Evolutionary conservation across 2,329 filamentous ascomycete genomes (phyloP).

Genomic region (Stagonosporopsis rhizophila): DNA sequence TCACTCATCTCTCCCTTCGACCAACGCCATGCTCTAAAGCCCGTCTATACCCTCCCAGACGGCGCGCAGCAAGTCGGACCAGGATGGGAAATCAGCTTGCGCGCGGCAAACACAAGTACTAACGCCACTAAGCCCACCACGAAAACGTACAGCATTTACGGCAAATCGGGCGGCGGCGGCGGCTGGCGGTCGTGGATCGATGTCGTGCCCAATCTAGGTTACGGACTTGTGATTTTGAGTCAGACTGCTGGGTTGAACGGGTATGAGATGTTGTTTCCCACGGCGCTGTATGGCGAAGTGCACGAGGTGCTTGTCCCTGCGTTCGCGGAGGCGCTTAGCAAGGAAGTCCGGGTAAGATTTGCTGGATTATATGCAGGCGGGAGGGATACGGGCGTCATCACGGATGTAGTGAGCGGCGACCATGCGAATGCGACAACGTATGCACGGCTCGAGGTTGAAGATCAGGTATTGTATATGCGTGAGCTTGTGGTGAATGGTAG

Average conservation of each 20-base stretch:
- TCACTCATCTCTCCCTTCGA: constrained; percentile 34
- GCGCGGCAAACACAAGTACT: constrained; percentile 18
- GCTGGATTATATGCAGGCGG: constrained; percentile 32
- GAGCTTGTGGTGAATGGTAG: constrained; percentile 38
- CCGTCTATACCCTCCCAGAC: constrained; percentile 31
- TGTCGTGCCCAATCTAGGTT: constrained; percentile 39
- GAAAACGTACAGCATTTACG: constrained; percentile 38
- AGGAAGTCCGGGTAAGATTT: constrained; percentile 24
- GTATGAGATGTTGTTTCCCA: constrained; percentile 30
- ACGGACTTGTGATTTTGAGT: constrained; percentile 36
- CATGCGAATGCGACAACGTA: constrained; percentile 23
- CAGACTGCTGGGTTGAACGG: constrained; percentile 25
- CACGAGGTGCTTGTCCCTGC: constrained; percentile 38
- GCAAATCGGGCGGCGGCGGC: constrained; percentile 43
- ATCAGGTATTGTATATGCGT: constrained; percentile 38
- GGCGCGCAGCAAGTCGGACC: constrained; percentile 38
- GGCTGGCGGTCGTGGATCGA: constrained; percentile 45
- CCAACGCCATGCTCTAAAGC: constrained; percentile 35
- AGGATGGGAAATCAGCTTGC: constrained; percentile 41
- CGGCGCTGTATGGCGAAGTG: constrained; percentile 19
- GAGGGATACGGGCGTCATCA: constrained; percentile 28
- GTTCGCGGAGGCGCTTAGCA: constrained; percentile 31
- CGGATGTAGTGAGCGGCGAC: constrained; percentile 22
- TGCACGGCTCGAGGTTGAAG: constrained; percentile 34
- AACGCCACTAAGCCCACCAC: constrained; percentile 10